phyloP scores from a whole-genome alignment of 495 filamentous ascomycete species.

The Podospora pseudocomata region DNA sequence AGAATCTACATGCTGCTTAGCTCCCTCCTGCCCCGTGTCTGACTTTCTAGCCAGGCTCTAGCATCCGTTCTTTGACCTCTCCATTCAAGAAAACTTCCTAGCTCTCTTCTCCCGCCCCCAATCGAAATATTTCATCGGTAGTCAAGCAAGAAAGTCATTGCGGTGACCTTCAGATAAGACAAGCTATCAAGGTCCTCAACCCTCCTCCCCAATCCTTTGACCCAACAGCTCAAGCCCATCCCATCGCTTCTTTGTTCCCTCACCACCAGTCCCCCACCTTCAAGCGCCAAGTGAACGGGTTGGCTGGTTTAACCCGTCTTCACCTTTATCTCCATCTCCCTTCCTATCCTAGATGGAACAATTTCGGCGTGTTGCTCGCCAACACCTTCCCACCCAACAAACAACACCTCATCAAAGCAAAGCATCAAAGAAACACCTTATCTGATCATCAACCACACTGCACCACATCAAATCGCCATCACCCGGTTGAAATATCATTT shows the following conservation, averaged over 20 bases:
- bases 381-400: background rate
- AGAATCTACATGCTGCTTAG: no score
- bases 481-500: background rate
- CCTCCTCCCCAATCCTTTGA: no score
- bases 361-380: background rate
- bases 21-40: no score
- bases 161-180: no score
- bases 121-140: no score
- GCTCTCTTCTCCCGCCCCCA: no score
- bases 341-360: background rate
- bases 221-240: background rate
- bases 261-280: background rate
- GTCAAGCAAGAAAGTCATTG: no score
- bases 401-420: background rate
- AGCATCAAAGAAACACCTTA: background rate
- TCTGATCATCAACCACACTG: background rate
- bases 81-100: no score
- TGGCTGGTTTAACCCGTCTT: background rate
- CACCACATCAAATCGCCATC: background rate
- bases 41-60: no score
- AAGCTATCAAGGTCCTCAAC: no score
- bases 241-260: background rate
- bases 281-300: background rate
- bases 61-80: no score
- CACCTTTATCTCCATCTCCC: background rate